Base-by-base conservation (phyloP, 2,329 filamentous ascomycete genomes). In the Thelonectria rubi region DNA sequence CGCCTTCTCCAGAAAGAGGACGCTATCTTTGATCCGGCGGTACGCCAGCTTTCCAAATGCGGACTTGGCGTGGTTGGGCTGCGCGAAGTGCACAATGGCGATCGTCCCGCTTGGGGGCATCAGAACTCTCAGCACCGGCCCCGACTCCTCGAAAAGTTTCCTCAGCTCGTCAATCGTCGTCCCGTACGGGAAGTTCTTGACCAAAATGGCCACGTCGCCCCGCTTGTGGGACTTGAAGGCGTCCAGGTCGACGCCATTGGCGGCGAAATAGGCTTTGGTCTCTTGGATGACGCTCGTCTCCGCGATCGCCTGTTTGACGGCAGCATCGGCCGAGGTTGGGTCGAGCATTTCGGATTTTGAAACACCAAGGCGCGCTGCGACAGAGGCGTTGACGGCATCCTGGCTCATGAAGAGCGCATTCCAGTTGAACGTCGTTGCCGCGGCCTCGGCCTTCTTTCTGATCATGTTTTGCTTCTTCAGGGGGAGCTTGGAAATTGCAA, bases 391-490 rank as follows among this genome's bases (percentile, higher is more conserved):
- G 54, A 99, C 93, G 52, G 95, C 92, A 80, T 99, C 94, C 79
- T 93, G 91, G 78, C 91, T 97, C 91, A 99, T 96, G 78, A 95
- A 99, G n/a, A 99, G 82, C n/a, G 94, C 94, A 81, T 99, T 99
- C 95, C 95, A 99, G 75, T 94, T 97, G 80, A 98, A 98, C 1
- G 86, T 88, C 50, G 86, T 88, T 30, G 89, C 90, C 9, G 91
- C 85, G 20, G 94, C 92, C 71, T 94, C 90, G 51, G 89, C 85
- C 78, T 92, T 96, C 72, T 91, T 91, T 75, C 91, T 92, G 68
- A 98, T 91, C 72, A 96, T 86, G 70, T 93, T 93, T 77, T 98
- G 95, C 77, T 96, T 95, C 80, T 97, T 98, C 66, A 98, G 81
- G 15, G 95, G 94, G 69, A 99, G 78, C 76, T 97, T 96, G 0